Conservation (phyloP, 2,329 filamentous ascomycete species). For the Raffaelea albimanens region DNA sequence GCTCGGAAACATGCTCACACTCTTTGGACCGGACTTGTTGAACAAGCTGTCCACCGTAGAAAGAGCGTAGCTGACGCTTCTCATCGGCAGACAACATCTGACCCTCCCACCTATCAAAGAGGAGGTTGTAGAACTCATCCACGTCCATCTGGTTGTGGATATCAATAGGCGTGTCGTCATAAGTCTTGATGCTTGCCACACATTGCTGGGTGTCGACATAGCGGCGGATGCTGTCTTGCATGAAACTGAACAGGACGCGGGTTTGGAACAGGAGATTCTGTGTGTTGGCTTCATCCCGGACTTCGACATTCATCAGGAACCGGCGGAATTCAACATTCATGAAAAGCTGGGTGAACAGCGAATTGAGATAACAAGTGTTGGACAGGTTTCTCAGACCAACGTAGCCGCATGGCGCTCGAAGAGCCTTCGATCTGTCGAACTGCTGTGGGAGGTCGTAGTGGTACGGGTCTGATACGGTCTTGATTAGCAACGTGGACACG, state of each 20-base stretch:
- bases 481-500: not conserved
- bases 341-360: conserved; percentile 85
- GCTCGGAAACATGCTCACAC: conserved; percentile 86
- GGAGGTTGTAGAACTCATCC: conserved; percentile 90
- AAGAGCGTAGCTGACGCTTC: conserved; percentile 65
- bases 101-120: conserved; percentile 85
- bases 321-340: conserved; percentile 85
- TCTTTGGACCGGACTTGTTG: conserved; percentile 95
- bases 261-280: conserved; percentile 68
- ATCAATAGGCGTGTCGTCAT: conserved; percentile 75
- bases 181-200: conserved; percentile 68
- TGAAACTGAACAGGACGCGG: conserved; percentile 69
- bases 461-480: conserved; percentile 29
- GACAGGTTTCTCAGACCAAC: conserved; percentile 86
- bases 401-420: conserved; percentile 73
- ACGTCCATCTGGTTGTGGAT: conserved; percentile 93
- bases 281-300: conserved; percentile 42
- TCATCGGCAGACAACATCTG: conserved; percentile 61
- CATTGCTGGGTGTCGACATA: conserved; percentile 64
- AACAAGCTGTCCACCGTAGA: conserved; percentile 86
- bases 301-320: conserved; percentile 63
- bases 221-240: conserved; percentile 74
- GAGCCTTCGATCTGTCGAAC: conserved; percentile 56
- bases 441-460: conserved; percentile 49
- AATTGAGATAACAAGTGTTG: conserved; percentile 97